phyloP scores from a whole-genome alignment of 2,329 filamentous ascomycete genomes.

The Canariomyces notabilis region DNA sequence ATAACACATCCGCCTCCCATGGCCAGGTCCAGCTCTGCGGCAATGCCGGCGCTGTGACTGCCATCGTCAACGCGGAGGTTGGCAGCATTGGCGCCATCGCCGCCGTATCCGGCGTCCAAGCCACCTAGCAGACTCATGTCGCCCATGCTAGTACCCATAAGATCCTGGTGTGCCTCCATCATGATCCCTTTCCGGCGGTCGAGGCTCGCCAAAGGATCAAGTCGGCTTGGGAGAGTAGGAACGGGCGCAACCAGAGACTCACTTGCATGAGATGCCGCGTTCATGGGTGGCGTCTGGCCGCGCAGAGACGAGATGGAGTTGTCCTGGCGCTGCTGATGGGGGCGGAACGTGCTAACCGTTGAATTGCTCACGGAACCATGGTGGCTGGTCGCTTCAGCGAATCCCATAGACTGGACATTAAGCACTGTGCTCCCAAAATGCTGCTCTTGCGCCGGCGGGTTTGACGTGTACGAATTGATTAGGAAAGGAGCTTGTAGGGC shows the following conservation, averaged over 20 bases:
- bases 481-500: conserved; percentile 27
- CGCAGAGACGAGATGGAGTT: conserved; percentile 41
- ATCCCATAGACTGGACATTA: conserved; percentile 23
- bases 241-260: conserved; percentile 46
- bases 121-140: conserved; percentile 17
- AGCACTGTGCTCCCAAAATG: conserved; percentile 34
- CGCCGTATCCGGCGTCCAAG: conserved; percentile 14
- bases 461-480: conserved; percentile 25
- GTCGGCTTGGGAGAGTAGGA: conserved; percentile 34
- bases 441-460: conserved; percentile 24
- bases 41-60: conserved; percentile 26
- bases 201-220: conserved; percentile 34
- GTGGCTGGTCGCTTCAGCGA: conserved; percentile 27
- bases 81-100: conserved; percentile 6
- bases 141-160: conserved; percentile 14
- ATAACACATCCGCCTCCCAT: conserved; percentile 21
- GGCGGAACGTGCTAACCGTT: conserved; percentile 1
- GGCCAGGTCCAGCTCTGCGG: conserved; percentile 33
- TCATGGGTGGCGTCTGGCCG: conserved; percentile 43
- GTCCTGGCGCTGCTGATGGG: conserved; percentile 22
- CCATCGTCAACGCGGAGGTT: conserved; percentile 16
- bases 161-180: conserved; percentile 21
- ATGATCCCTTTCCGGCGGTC: conserved; percentile 39
- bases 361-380: conserved; percentile 5
- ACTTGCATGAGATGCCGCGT: conserved; percentile 39